Base-by-base conservation (phyloP, 2,329 filamentous ascomycete species). In the Alternaria incomplexa region DNA sequence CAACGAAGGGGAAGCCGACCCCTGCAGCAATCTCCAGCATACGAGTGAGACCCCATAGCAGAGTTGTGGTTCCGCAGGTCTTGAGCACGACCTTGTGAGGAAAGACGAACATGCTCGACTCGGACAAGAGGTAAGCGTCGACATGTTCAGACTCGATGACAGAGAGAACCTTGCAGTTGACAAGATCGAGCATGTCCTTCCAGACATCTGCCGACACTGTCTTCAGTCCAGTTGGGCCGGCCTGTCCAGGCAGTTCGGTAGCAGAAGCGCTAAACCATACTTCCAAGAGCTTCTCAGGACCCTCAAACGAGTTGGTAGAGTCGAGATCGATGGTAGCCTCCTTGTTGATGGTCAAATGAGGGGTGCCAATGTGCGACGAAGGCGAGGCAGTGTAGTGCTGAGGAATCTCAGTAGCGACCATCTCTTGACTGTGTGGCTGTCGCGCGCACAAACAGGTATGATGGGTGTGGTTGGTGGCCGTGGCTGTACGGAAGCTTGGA, bases 91-190 rank as follows among this genome's bases (percentile, higher is more conserved):
- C 88, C 86, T 99, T 99, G 88, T 99, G 96, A n/a, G 94, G 93
- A 81, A 97, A 99, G 73, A 99, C 93, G 79, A 99, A 99, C 94
- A 99, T 97, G 91, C 96, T 98, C 44, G 96, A 98, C 83, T 99
- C 96, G 67, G 96, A 99, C 59, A 99, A 87, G 7, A 99, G 89
- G 79, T 99, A 99, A 69, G 96, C 95, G 78, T 99, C 96, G 73
- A 98, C 91, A 77, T 95, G 90, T 67, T 97, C 93, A 23, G 95
- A 97, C 78, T 95, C 90, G 67, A 99, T 88, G 66, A 97, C 91
- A 5, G 96, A 99, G 59, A 99, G 86, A 58, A 99, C 93, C 84
- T 99, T 96, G 89, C 96, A 99, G 80, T 97, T 97, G 82, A 99
- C 96, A 77, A 97, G 87, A 79, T 99, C 96, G 63, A 99, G 88